A percentile compares a stretch with the other conserved stretches of the same genome.
Conservation (phyloP, 495 filamentous ascomycete genomes). For the Lophiotrema nucula region DNA sequence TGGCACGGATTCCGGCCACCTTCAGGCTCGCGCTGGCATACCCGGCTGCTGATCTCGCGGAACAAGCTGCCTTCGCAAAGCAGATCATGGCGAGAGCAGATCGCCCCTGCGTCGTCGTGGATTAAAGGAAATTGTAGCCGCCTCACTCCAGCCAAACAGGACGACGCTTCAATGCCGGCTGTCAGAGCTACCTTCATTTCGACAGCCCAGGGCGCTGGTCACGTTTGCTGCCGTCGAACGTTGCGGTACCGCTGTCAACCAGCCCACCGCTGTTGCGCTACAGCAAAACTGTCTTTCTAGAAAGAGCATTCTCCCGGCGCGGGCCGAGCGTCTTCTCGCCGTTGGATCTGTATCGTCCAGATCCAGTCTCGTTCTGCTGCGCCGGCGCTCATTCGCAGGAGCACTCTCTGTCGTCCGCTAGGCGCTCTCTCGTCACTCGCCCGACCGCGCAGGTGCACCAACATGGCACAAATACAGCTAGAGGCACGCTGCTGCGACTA, state of each 20-base stretch:
- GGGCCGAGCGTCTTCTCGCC: constrained; percentile 34
- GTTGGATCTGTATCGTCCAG: constrained; percentile 32
- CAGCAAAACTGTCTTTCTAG: constrained; percentile 23
- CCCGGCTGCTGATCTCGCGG: constrained; percentile 32
- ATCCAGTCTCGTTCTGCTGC: constrained; percentile 22
- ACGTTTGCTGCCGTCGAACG: constrained; percentile 27
- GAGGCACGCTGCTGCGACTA: background rate
- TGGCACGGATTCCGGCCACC: constrained; percentile 25
- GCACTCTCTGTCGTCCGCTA: no score
- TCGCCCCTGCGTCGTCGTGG: constrained; percentile 32
- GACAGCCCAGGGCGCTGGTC: constrained; percentile 11
- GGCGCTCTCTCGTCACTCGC: constrained; percentile 1
- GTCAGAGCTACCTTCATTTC: background rate
- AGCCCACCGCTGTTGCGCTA: constrained; percentile 13
- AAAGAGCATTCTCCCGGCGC: constrained; percentile 35
- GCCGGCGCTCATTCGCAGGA: no score
- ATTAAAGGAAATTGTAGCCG: constrained; percentile 32
- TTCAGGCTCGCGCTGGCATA: constrained; percentile 21
- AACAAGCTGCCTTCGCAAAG: constrained; percentile 3
- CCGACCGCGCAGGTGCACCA: constrained; percentile 28
- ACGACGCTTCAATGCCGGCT: no score
- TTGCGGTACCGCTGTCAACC: constrained; percentile 27
- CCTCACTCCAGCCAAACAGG: no score
- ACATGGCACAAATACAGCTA: constrained; percentile 8
- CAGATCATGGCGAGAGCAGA: constrained; percentile 35